Conservation (phyloP, 1,284 basidiomycete species). For the Naganishia sp. region DNA sequence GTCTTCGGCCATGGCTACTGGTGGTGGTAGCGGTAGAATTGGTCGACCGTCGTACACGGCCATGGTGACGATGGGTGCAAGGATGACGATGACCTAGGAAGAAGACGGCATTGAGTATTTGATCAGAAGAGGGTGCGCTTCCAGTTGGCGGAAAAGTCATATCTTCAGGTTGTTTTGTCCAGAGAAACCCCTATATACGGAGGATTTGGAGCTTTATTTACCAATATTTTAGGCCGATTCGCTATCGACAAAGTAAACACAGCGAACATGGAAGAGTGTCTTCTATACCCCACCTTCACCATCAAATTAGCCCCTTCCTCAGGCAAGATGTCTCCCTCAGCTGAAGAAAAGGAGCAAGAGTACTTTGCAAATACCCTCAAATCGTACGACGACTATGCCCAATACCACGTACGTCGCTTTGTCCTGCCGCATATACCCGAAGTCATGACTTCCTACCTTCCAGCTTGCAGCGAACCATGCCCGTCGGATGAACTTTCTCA, state of each 20-base stretch:
- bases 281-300: background rate
- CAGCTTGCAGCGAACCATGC: constrained; percentile 53
- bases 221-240: too few relatives aligned
- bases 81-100: background rate
- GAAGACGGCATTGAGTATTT: background rate
- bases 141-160: background rate
- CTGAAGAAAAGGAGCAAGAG: constrained; percentile 38
- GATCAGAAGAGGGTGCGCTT: constrained; percentile 14
- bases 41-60: background rate
- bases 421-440: background rate
- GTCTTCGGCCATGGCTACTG: background rate
- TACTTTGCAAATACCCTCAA: constrained; percentile 50
- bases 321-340: background rate
- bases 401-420: constrained; percentile 48
- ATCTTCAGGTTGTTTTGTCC: too few relatives aligned
- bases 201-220: too few relatives aligned
- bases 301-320: background rate
- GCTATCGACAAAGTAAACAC: too few relatives aligned
- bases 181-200: too few relatives aligned
- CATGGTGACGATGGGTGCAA: background rate
- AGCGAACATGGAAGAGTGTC: background rate
- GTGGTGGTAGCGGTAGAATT: background rate
- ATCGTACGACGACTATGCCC: constrained; percentile 53
- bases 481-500: constrained; percentile 49
- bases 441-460: too few relatives aligned